phyloP scores from a whole-genome alignment of 2,329 filamentous ascomycete species.

The Epichloe amarillans region DNA sequence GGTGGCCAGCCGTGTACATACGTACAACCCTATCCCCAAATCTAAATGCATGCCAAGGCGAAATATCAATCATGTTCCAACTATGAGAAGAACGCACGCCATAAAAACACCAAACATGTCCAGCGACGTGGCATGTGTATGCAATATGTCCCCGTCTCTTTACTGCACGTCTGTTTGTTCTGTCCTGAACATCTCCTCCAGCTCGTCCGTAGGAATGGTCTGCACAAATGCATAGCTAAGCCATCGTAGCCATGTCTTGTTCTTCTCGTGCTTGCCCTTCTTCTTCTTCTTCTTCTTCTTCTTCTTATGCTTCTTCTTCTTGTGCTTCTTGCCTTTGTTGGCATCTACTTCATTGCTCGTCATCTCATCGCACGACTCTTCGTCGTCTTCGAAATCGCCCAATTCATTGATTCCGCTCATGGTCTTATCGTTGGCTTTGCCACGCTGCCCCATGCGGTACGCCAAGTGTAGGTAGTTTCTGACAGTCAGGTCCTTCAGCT shows the following conservation, averaged over 20 bases:
- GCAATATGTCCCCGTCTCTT: background rate
- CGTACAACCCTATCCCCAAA: background rate
- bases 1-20: no score
- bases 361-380: constrained; percentile 12
- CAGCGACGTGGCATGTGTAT: background rate
- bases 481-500: constrained; percentile 72
- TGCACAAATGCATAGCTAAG: constrained; percentile 67
- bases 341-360: constrained; percentile 15
- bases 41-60: background rate
- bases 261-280: constrained; percentile 40
- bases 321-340: constrained; percentile 32
- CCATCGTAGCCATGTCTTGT: constrained; percentile 67
- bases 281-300: constrained; percentile 31
- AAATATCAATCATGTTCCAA: background rate
- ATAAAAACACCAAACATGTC: background rate
- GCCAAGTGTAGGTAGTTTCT: constrained; percentile 69
- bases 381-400: constrained; percentile 15
- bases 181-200: constrained; percentile 32
- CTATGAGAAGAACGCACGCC: background rate
- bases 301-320: constrained; percentile 11
- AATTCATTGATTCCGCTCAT: constrained; percentile 14
- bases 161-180: background rate
- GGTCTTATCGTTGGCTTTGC: constrained; percentile 5
- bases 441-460: constrained; percentile 50
- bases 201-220: constrained; percentile 52